Conservation (phyloP, 495 filamentous ascomycete species). For the Lineolata rhizophorae region DNA sequence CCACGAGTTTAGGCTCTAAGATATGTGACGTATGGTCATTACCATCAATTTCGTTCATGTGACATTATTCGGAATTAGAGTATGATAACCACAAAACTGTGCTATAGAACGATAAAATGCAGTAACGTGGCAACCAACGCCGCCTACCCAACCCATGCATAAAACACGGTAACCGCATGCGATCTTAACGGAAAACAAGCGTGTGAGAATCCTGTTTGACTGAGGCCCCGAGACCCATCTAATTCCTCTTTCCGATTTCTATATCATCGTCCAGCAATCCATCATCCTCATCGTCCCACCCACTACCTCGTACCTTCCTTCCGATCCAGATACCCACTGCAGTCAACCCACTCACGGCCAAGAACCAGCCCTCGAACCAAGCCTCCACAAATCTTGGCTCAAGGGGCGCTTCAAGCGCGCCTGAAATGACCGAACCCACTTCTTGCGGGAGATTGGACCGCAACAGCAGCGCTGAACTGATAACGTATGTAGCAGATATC, state of each 20-base stretch:
- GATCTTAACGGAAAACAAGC: no score
- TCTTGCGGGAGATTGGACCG: conserved; percentile 49
- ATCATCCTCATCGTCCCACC: conserved; percentile 39
- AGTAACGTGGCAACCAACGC: no score
- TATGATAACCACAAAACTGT: no score
- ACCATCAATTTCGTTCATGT: no score
- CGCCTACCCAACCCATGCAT: no score
- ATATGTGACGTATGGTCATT: no score
- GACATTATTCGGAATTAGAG: no score
- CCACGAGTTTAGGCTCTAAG: no score
- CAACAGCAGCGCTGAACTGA: conserved; percentile 48
- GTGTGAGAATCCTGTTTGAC: no score
- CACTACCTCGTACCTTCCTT: conserved; percentile 29
- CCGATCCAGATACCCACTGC: conserved; percentile 46
- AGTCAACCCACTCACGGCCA: conserved; percentile 37
- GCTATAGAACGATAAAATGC: no score
- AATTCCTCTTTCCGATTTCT: conserved; percentile 40
- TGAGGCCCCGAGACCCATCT: no score
- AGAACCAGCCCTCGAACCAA: conserved; percentile 77
- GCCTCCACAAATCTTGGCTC: conserved; percentile 51
- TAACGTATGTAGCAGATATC: conserved; percentile 59
- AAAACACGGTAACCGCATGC: no score
- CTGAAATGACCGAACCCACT: conserved; percentile 45
- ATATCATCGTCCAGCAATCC: conserved; percentile 32
- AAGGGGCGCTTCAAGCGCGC: conserved; percentile 45